A percentile compares a stretch with the other conserved stretches of the same genome.
Evolutionary conservation across 169 alveolate genomes (phyloP).

Genomic region (Theileria annulata): DNA sequence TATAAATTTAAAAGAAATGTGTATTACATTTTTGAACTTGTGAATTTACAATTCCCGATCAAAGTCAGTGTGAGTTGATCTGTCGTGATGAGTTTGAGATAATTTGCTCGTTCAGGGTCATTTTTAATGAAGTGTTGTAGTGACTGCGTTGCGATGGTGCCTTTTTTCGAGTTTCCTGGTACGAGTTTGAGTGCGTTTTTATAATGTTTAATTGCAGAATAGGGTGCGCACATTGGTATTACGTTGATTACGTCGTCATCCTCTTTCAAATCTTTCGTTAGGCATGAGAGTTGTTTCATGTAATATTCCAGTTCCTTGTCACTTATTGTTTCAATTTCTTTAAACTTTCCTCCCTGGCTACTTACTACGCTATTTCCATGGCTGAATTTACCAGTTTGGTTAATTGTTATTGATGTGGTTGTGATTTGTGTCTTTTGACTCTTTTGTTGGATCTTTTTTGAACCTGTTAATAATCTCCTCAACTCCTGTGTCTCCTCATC

Average conservation of each 20-base stretch:
- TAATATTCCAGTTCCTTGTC: slow-evolving; percentile 49
- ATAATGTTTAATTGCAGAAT: slow-evolving; percentile 38
- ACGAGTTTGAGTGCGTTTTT: slow-evolving; percentile 59
- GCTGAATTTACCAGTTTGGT: not conserved
- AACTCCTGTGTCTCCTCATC: slow-evolving; percentile 66
- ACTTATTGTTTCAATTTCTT: slow-evolving; percentile 39
- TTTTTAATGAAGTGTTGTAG: slow-evolving; percentile 56
- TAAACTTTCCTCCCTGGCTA: slow-evolving; percentile 15
- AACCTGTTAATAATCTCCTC: slow-evolving; percentile 51
- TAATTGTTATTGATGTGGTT: not conserved
- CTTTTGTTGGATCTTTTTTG: slow-evolving; percentile 21
- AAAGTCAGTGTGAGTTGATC: slow-evolving; percentile 64
- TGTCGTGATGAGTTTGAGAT: slow-evolving; percentile 52
- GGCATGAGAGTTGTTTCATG: slow-evolving; percentile 54
- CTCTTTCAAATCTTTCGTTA: slow-evolving; percentile 28
- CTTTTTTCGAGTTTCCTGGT: slow-evolving; percentile 77
- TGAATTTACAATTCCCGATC: slow-evolving; percentile 66
- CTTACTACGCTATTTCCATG: not conserved
- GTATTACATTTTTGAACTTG: slow-evolving; percentile 1
- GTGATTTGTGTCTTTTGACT: not conserved
- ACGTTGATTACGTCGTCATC: slow-evolving; percentile 53
- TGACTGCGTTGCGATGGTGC: slow-evolving; percentile 71
- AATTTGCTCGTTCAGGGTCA: slow-evolving; percentile 38
- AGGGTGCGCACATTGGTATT: slow-evolving; percentile 69
- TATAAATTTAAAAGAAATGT: too few relatives aligned